Evolutionary conservation across 1,284 basidiomycete species (phyloP).

Genomic region (Porogramme epimiltina): DNA sequence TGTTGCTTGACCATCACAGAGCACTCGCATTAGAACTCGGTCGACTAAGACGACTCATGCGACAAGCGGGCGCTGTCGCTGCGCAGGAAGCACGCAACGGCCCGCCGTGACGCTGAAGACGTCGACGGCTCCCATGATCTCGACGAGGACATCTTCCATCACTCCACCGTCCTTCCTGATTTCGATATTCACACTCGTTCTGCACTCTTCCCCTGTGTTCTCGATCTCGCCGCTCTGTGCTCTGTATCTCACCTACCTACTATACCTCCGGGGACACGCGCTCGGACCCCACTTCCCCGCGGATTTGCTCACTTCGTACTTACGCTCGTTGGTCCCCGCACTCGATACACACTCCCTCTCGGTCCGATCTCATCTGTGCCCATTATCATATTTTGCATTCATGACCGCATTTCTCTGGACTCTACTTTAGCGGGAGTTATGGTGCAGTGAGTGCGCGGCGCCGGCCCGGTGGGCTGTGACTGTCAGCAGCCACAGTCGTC

Average conservation of each 20-base stretch:
- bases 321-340: background rate
- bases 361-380: too few species aligned
- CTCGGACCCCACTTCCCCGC: background rate
- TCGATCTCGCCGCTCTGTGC: background rate
- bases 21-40: slow-evolving; percentile 60
- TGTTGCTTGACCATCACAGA: slow-evolving; percentile 34
- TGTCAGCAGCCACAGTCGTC: too few species aligned
- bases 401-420: too few species aligned
- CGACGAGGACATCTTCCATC: background rate
- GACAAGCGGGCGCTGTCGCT: slow-evolving; percentile 28
- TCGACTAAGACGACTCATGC: slow-evolving; percentile 71
- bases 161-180: background rate
- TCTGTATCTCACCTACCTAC: background rate
- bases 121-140: background rate
- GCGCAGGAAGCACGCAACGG: slow-evolving; percentile 15
- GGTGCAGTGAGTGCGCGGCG: too few species aligned
- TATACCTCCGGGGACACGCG: background rate
- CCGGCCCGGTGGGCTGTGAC: too few species aligned
- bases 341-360: background rate
- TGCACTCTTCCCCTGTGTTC: background rate
- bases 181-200: background rate
- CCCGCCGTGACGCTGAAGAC: slow-evolving; percentile 4
- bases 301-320: background rate
- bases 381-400: too few species aligned
- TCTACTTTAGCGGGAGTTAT: too few species aligned